Percentiles rank a stretch among this genome's conserved stretches.
Conservation (phyloP, 768 basidiomycete species). For the Steccherinum ochraceum region DNA sequence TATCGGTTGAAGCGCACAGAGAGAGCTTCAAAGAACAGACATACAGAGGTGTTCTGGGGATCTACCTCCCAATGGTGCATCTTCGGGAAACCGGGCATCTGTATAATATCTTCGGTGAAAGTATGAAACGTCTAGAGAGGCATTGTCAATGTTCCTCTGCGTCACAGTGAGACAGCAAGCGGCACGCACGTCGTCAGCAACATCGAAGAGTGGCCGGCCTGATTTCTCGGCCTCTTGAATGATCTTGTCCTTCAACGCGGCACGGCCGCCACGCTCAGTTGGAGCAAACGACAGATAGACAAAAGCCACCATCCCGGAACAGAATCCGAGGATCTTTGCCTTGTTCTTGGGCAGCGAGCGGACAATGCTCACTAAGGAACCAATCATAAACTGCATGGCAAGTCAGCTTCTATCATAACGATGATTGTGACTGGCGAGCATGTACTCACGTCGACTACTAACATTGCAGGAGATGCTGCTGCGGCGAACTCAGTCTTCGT, state of each 20-base stretch:
- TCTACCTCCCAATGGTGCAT: constrained; percentile 17
- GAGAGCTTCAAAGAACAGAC: background rate
- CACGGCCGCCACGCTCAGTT: background rate
- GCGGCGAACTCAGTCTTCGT: background rate
- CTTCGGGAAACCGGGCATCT: constrained; percentile 15
- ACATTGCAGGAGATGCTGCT: background rate
- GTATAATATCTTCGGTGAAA: constrained; percentile 5
- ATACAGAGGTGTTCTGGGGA: constrained; percentile 12
- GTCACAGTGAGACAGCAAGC: background rate
- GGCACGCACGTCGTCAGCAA: constrained; percentile 1
- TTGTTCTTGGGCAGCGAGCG: background rate
- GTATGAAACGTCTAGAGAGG: constrained; percentile 1
- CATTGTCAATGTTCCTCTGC: too few species aligned
- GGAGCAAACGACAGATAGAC: background rate
- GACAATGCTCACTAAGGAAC: background rate
- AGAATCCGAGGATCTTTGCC: constrained; percentile 1
- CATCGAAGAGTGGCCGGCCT: background rate
- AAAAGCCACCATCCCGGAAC: background rate
- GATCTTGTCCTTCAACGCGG: background rate
- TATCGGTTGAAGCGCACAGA: background rate
- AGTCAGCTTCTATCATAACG: too few species aligned
- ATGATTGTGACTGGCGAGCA: background rate
- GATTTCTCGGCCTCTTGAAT: background rate
- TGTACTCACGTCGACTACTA: constrained; percentile 1
- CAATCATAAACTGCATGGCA: constrained; percentile 1